Percentiles rank a stretch among this genome's conserved stretches.
These are phyloP conservation scores for Ilyonectria sp. DNA, from an alignment of 2,329 filamentous ascomycete genomes.

Conservation along the genomic window DNA sequence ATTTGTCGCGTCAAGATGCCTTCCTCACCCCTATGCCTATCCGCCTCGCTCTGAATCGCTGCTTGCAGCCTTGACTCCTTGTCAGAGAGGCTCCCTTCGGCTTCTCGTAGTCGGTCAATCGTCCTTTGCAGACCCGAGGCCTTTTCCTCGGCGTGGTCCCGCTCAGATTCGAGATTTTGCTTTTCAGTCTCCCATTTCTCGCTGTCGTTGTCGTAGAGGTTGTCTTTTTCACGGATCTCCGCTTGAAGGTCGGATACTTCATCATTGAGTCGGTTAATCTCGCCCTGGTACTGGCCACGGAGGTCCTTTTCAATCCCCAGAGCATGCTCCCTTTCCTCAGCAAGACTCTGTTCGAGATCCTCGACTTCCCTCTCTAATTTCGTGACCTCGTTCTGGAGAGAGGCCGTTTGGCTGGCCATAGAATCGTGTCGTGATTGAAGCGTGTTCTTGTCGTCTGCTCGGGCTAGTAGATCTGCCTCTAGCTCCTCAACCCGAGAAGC, in stretches of 20 bases:
- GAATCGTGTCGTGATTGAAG: slow-evolving; percentile 79
- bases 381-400: slow-evolving; percentile 76
- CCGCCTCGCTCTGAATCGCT: slow-evolving; percentile 78
- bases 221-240: slow-evolving; percentile 78
- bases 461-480: slow-evolving; percentile 72
- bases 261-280: slow-evolving; percentile 67
- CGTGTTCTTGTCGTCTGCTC: slow-evolving; percentile 77
- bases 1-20: slow-evolving; percentile 80
- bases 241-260: slow-evolving; percentile 76
- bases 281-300: slow-evolving; percentile 58
- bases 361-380: slow-evolving; percentile 62
- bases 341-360: slow-evolving; percentile 64
- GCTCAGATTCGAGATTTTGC: slow-evolving; percentile 75
- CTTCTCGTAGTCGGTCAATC: slow-evolving; percentile 78
- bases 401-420: slow-evolving; percentile 74
- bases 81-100: slow-evolving; percentile 76
- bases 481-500: slow-evolving; percentile 68
- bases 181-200: slow-evolving; percentile 80
- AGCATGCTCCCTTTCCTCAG: slow-evolving; percentile 70
- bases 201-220: slow-evolving; percentile 78
- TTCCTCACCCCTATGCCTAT: slow-evolving; percentile 81
- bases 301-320: slow-evolving; percentile 74
- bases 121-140: slow-evolving; percentile 78
- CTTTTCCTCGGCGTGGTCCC: slow-evolving; percentile 77
- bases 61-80: slow-evolving; percentile 79